These are phyloP conservation scores for Clavariopsis aquatica DNA, from an alignment of 495 filamentous ascomycete genomes.

Conservation along the genomic window DNA sequence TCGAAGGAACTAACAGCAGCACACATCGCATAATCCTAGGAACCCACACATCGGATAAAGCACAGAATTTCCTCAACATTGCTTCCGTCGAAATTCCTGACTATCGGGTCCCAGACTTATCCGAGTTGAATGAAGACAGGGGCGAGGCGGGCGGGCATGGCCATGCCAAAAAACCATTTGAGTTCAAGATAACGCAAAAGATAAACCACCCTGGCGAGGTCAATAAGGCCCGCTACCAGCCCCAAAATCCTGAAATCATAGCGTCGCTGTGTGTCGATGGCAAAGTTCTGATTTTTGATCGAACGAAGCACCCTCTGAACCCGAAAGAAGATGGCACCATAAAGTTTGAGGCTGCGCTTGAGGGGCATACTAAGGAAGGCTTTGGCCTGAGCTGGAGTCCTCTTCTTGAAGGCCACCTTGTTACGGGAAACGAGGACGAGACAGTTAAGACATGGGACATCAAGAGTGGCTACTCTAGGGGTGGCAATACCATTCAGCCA, in stretches of 20 bases:
- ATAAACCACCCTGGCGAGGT: constrained; percentile 97
- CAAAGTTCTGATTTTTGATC: constrained; percentile 87
- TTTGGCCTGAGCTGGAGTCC: constrained; percentile 94
- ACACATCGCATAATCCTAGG: constrained; percentile 89
- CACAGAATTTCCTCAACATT: constrained; percentile 92
- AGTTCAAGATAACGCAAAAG: constrained; percentile 87
- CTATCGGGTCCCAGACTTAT: constrained; percentile 59
- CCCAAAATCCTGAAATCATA: constrained; percentile 96
- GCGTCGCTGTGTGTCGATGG: constrained; percentile 90
- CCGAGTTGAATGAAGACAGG: constrained; percentile 85
- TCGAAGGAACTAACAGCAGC: constrained; percentile 81
- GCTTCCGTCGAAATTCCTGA: constrained; percentile 86
- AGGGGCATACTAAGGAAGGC: constrained; percentile 88
- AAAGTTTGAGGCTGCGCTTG: constrained; percentile 77
- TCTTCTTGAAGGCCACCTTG: constrained; percentile 76
- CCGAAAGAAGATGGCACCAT: constrained; percentile 62
- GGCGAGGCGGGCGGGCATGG: constrained; percentile 95
- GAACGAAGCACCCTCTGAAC: constrained; percentile 82
- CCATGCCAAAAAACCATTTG: constrained; percentile 66
- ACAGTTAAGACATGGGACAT: constrained; percentile 92
- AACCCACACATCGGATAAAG: constrained; percentile 86
- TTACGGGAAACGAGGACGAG: constrained; percentile 85
- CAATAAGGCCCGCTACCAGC: constrained; percentile 97
- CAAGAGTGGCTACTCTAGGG: constrained; percentile 63
- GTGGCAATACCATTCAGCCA: constrained; percentile 69